phyloP scores from a whole-genome alignment of 192 early-diverging fungal genomes.

The Backusella tarrabulga region DNA sequence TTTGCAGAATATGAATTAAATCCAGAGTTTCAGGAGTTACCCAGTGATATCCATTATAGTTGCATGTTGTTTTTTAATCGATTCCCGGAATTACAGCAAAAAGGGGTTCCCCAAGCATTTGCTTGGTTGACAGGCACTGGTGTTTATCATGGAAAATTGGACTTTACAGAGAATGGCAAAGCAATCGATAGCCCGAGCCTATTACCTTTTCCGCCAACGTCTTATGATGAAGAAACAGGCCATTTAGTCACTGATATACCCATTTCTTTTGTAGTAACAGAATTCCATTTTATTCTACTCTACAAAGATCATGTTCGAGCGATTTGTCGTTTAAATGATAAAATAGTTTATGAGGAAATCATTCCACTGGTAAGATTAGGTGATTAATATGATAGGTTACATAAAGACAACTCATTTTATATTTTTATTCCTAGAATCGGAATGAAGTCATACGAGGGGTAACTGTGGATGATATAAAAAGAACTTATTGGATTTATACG shows the following conservation, averaged over 20 bases:
- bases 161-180: conserved; percentile 71
- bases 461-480: conserved; percentile 70
- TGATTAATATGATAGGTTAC: background rate
- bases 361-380: conserved; percentile 61
- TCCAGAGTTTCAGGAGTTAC: conserved; percentile 60
- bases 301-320: conserved; percentile 76
- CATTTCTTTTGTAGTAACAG: conserved; percentile 75
- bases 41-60: conserved; percentile 50
- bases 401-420: background rate
- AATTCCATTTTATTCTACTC: conserved; percentile 86
- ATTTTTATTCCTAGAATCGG: background rate
- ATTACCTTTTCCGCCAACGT: conserved; percentile 16
- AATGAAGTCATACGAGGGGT: conserved; percentile 59
- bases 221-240: conserved; percentile 35
- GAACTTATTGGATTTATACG: conserved; percentile 92
- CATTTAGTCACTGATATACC: conserved; percentile 54
- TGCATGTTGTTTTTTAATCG: conserved; percentile 67
- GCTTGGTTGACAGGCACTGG: conserved; percentile 90
- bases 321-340: conserved; percentile 74
- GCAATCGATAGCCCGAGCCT: conserved; percentile 46
- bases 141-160: conserved; percentile 81
- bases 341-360: conserved; percentile 79
- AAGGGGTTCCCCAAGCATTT: conserved; percentile 72
- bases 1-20: conserved; percentile 67
- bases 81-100: conserved; percentile 62